phyloP scores from a whole-genome alignment of 2,329 filamentous ascomycete genomes.

The Calonectria pteridis region DNA sequence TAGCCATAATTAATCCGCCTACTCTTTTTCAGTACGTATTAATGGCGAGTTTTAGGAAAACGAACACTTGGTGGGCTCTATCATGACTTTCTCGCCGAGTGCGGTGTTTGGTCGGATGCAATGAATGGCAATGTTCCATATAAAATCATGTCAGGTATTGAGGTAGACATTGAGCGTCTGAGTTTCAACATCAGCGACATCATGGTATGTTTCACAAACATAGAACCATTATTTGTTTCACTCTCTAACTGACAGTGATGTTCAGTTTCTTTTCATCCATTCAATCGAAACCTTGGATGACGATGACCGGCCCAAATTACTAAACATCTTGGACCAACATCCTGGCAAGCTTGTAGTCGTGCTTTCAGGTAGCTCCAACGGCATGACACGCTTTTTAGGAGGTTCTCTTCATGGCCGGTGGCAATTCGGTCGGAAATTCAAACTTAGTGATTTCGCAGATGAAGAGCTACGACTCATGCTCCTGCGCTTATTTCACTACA shows the following conservation, averaged over 20 bases:
- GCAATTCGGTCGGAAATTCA: background rate
- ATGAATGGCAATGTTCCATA: background rate
- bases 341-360: background rate
- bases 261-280: background rate
- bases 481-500: background rate
- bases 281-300: background rate
- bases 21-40: background rate
- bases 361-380: background rate
- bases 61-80: background rate
- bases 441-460: background rate
- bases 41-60: background rate
- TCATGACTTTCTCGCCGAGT: background rate
- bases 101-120: background rate
- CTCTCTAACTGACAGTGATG: background rate
- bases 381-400: background rate
- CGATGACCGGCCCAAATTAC: background rate
- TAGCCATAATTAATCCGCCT: background rate
- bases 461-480: background rate
- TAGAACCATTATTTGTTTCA: too few relatives aligned
- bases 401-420: background rate
- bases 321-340: background rate
- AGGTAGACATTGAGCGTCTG: background rate
- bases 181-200: background rate
- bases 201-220: background rate
- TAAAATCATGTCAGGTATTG: background rate